Evolutionary conservation across 2,329 filamentous ascomycete genomes (phyloP).

Genomic region (Apiospora saccharicola): DNA sequence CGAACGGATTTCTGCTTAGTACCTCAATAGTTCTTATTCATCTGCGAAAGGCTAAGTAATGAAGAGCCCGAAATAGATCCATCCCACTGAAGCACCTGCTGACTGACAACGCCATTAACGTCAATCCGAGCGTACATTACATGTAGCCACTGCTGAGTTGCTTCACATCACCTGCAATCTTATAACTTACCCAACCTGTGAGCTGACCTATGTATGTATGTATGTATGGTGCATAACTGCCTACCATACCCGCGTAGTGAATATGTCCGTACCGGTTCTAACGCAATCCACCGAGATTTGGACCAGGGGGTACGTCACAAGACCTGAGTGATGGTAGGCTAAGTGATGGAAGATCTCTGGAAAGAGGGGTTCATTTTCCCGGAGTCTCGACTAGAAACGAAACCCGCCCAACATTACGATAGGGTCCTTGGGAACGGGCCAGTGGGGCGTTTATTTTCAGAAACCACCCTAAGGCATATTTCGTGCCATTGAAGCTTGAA

Average conservation of each 20-base stretch:
- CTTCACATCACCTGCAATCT: background rate
- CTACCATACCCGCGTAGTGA: background rate
- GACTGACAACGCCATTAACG: slow-evolving; percentile 12
- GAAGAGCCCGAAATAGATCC: slow-evolving; percentile 4
- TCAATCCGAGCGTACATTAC: background rate
- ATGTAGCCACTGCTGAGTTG: background rate
- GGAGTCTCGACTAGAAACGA: background rate
- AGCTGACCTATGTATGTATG: background rate
- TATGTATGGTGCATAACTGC: background rate
- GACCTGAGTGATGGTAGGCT: background rate
- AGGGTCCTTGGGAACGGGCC: background rate
- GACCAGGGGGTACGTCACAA: slow-evolving; percentile 10
- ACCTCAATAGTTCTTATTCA: background rate
- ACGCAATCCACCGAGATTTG: slow-evolving; percentile 1
- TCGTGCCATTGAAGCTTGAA: background rate
- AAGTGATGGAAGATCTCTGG: slow-evolving; percentile 2
- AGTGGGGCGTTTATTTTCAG: slow-evolving; percentile 14
- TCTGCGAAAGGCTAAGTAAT: background rate
- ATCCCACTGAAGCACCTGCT: slow-evolving; percentile 7
- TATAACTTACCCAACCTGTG: background rate
- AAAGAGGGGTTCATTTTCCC: slow-evolving; percentile 4
- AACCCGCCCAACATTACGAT: background rate
- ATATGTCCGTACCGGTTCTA: slow-evolving; percentile 4
- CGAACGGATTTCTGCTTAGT: background rate
- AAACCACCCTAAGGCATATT: background rate